phyloP scores from a whole-genome alignment of 139 green algal genomes.

The Pycnococcus provasolii region DNA sequence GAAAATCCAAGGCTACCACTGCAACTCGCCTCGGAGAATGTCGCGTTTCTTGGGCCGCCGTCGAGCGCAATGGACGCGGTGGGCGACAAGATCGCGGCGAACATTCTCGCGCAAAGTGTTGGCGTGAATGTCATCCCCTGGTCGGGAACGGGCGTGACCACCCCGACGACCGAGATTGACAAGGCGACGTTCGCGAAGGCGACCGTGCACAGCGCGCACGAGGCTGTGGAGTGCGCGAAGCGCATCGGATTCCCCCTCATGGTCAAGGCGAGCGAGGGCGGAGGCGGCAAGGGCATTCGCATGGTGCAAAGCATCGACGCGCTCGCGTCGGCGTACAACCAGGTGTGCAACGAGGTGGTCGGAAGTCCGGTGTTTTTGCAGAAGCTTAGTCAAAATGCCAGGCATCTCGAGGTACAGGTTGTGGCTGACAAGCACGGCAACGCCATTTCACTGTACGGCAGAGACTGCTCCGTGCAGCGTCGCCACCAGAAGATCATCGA shows the following conservation, averaged over 20 bases:
- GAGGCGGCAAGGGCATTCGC: slow-evolving; percentile 47
- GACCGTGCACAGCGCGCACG: slow-evolving; percentile 28
- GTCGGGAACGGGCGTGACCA: slow-evolving; percentile 21
- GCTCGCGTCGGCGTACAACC: slow-evolving; percentile 1
- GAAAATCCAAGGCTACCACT: slow-evolving; percentile 29
- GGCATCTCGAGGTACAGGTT: slow-evolving; percentile 33
- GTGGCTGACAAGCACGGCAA: slow-evolving; percentile 27
- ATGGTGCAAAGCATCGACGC: slow-evolving; percentile 30
- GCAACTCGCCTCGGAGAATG: slow-evolving; percentile 17
- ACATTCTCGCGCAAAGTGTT: slow-evolving; percentile 28
- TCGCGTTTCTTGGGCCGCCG: slow-evolving; percentile 37
- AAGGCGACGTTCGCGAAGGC: slow-evolving; percentile 29
- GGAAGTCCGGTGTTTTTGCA: slow-evolving; percentile 30
- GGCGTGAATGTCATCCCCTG: slow-evolving; percentile 27
- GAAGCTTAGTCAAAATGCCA: slow-evolving; percentile 16
- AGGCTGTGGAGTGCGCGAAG: slow-evolving; percentile 23
- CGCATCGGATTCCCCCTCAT: slow-evolving; percentile 44
- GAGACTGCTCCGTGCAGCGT: slow-evolving; percentile 31
- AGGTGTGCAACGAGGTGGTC: slow-evolving; percentile 23
- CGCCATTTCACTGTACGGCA: slow-evolving; percentile 22
- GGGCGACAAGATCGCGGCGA: slow-evolving; percentile 41
- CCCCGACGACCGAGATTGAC: slow-evolving; percentile 18
- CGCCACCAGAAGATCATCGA: slow-evolving; percentile 35
- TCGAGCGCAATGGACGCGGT: slow-evolving; percentile 35
- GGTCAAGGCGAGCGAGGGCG: slow-evolving; percentile 44